Evolutionary conservation across 495 filamentous ascomycete genomes (phyloP).

Genomic region (Hypoxylon trugodes): DNA sequence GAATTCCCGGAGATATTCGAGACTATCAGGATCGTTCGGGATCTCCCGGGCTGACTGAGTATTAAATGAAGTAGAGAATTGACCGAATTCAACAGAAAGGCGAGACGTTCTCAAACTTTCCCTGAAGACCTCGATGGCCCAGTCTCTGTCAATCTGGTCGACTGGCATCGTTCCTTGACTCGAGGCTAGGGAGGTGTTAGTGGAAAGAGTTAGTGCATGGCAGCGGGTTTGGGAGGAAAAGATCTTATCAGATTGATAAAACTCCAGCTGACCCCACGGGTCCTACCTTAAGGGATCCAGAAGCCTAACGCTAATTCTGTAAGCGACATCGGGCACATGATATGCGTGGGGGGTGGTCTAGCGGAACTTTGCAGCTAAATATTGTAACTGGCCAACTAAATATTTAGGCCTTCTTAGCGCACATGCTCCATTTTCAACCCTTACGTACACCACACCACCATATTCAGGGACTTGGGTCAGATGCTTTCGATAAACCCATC

Average conservation of each 20-base stretch:
- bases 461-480: no score
- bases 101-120: slow-evolving; percentile 37
- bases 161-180: slow-evolving; percentile 22
- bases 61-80: slow-evolving; percentile 10
- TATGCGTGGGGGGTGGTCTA: slow-evolving; percentile 13
- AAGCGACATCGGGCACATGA: slow-evolving; percentile 15
- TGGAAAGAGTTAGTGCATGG: slow-evolving; percentile 11
- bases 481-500: no score
- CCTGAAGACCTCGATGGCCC: slow-evolving; percentile 29
- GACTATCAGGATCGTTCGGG: slow-evolving; percentile 43
- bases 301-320: background rate
- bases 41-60: slow-evolving; percentile 5
- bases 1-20: slow-evolving; percentile 45
- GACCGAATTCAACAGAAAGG: slow-evolving; percentile 9
- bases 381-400: no score
- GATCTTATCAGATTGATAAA: slow-evolving; percentile 48
- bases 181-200: background rate
- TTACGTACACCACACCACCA: no score
- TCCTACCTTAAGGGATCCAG: background rate
- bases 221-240: slow-evolving; percentile 3
- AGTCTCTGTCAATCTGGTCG: slow-evolving; percentile 17
- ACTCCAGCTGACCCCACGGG: background rate
- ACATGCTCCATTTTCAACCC: no score
- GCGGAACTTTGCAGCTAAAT: background rate
- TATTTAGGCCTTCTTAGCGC: no score